Evolutionary conservation across 192 early-diverging fungal genomes (phyloP), one percentile per base, ranked within the genome.

Genomic region (Coemansia sp.): DNA sequence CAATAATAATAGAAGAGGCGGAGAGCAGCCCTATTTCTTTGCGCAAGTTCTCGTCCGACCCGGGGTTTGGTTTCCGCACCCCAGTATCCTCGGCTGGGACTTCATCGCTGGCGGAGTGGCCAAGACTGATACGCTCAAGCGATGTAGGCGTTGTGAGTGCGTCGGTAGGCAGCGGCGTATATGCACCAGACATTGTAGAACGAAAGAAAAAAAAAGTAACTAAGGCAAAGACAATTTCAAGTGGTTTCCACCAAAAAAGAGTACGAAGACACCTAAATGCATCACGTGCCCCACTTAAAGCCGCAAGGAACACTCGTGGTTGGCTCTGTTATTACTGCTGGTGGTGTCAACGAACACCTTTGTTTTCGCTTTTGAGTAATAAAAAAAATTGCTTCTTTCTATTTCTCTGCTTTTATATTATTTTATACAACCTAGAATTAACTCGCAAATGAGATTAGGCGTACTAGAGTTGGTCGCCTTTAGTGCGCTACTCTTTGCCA

Each of bases 1-100:
- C 90, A n/a, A 93, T 70, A 6, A 93, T 88, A 9, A 93, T 82
- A 0, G 85, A 87, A 3, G 89, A 81, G 14, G 89, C 91, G 23
- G 90, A 90, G 62, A 86, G 62, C 1, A 83, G 72, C 11, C 80
- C 80, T 26, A 82, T 82, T 64, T 82, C 74, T 44, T 75, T 76
- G 60, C 71, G 66, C 44, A 82, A 59, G 13, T 69, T 69, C 16
- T 73, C 74, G 30, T 82, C 74, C 16, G 73, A 66, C n/a, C 42
- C 65, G 13, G 62, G 30, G 8, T 32, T 58, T 13, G 70, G 63
- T 58, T 77, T 58, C 10, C 21, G 55, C 55, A 33, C 68, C 28
- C 46, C 14, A 17, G 47, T 16, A n/a, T 44, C 53, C 10, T 58
- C 66, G 30, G 14, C 30, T 32, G 40, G 28, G 6, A 37, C 38